Base-by-base conservation (phyloP, 352 stramenopile genomes). In the Phytophthora vignae region DNA sequence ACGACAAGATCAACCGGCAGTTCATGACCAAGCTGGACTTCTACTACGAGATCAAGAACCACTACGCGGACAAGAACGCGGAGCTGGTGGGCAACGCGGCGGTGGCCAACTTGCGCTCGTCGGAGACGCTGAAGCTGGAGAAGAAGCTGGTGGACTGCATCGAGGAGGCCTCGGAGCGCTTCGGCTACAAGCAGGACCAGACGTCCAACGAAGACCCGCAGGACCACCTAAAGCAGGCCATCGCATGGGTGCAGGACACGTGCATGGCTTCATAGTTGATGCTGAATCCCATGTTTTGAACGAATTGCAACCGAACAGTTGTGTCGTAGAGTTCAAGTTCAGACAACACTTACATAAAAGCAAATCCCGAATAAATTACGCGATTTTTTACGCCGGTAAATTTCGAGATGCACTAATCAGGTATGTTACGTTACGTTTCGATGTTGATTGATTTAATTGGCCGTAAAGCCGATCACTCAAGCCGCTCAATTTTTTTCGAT, bases 1-100 rank as follows among this genome's bases (percentile, higher is more conserved):
- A 73, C 54, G 46, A 52, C 19, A 44, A 25, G 29, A 55, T 50
- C 10, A 42, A 68, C 11, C 57, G 67, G 10, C 59, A 57, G 49
- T 71, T 81, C 69, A 83, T 81, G 73, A 79, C 76, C 31, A 83
- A 83, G 67, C 55, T 79, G 21, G 76, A 81, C 52, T 81, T 83
- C 46, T 83, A 81, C 69, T 79, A 77, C 64, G 67, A 76, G 60
- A 79, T 83, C 69, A 76, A 77, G 44, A 71, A 75, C 48, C 70
- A 74, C 56, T 79, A 79, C 55, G 46, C 55, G 14, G 22, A 19
- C 40, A 27, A 67, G 21, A 71, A 64, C 25, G 57, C 63, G 1
- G 36, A 69, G 3, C 40, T 73, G 22, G 52, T 70, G 11, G 69
- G 73, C n/a, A 36, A 71, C 3, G 71, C 56, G 3, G 60, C 69